Conservation (phyloP, 1,284 basidiomycete genomes). For the Ganoderma resinaceum region DNA sequence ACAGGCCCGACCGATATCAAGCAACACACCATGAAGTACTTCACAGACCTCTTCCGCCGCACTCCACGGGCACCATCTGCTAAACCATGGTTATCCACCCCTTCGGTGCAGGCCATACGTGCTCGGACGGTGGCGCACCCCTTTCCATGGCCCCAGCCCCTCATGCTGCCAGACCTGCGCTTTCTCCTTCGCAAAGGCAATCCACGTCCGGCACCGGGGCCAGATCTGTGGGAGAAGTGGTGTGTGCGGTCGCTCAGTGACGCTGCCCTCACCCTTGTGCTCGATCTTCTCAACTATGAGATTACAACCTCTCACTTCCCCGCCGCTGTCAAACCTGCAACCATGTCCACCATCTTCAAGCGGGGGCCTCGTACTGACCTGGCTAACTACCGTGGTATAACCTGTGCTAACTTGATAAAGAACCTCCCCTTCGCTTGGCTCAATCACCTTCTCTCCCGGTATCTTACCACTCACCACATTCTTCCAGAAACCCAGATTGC, state of each 20-base stretch:
- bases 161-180: not conserved
- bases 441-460: not conserved
- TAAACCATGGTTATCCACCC: not conserved
- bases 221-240: not conserved
- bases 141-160: not conserved
- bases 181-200: not conserved
- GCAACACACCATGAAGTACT: not conserved
- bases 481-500: not conserved
- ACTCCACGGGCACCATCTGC: not conserved
- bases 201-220: not conserved
- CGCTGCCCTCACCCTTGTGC: not conserved
- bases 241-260: not conserved
- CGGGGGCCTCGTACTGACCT: not conserved
- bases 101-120: not conserved
- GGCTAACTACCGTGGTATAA: not conserved
- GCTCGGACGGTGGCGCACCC: not conserved
- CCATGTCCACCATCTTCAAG: not conserved
- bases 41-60: not conserved
- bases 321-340: not conserved
- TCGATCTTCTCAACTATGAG: not conserved
- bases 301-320: not conserved
- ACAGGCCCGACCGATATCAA: not conserved
- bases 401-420: not conserved
- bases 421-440: not conserved
- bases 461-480: not conserved